Evolutionary conservation across 176 grass and related monocot species (phyloP), one percentile per base, ranked within the genome.

Genomic region (Microstegium vimineum): DNA sequence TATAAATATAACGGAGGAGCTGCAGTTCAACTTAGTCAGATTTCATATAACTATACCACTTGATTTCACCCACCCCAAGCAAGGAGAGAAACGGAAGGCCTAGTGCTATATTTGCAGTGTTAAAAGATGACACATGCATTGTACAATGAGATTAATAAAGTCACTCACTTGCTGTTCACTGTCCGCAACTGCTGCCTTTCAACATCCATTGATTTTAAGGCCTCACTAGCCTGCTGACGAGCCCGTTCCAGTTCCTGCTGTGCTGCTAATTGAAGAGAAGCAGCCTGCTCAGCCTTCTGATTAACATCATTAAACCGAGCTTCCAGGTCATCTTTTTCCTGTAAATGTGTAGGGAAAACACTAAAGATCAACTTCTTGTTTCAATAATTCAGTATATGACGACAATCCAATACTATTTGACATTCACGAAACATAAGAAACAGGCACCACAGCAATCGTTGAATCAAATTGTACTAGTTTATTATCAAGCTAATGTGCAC

Each of bases 251-350:
- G 54, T 62, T 99, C 96, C 56, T 99, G 93, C 43, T 99, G 92
- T 77, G 87, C 85, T 51, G 69, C 78, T 83, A 79, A 36, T 69
- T 95, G 88, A 77, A 93, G 79, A 70, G 90, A 93, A 84, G 87
- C 33, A 49, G 87, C 89, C 78, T 95, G 89, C 69, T 94, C 89
- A 83, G 85, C 74, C 77, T 99, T 99, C 73, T 76, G 68, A 35
- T 83, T 93, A 76, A 89, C 76, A 68, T 93, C 94, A 73, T 89
- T 89, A 80, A 95, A 93, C 18, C 51, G 86, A 62, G 74, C 80
- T 92, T 99, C 96, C 81, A 99, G 52, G 52, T 99, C 93, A 87
- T 95, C 96, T 76, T 95, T 99, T 86, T 99, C 96, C 96, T 99
- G 73, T 69, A 78, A 94, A 84, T 52, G 10, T n/a, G 54, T 77